Evolutionary conservation across 2,329 filamentous ascomycete genomes (phyloP).

Genomic region (Apiospora arundinis): DNA sequence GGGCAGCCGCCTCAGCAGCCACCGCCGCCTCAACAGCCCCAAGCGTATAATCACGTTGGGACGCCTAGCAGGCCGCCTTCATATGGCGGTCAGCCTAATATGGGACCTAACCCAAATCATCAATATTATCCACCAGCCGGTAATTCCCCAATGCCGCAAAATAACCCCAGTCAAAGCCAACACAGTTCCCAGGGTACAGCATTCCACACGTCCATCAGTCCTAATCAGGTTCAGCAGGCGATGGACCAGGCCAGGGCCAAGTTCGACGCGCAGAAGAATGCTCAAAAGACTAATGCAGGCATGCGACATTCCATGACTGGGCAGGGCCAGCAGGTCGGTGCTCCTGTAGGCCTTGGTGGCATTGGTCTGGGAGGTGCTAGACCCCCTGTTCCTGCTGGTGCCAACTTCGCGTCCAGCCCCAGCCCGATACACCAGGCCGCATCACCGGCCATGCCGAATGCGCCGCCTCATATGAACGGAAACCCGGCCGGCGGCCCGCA

Average conservation of each 20-base stretch:
- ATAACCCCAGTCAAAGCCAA: constrained; percentile 30
- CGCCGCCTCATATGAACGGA: constrained; percentile 34
- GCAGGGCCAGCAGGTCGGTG: constrained; percentile 34
- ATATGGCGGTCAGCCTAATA: constrained; percentile 36
- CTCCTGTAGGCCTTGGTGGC: constrained; percentile 40
- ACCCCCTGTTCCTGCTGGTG: constrained; percentile 31
- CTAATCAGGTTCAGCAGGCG: constrained; percentile 41
- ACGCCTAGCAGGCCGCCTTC: constrained; percentile 38
- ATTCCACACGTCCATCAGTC: constrained; percentile 40
- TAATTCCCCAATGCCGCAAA: constrained; percentile 35
- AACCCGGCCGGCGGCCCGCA: constrained; percentile 25
- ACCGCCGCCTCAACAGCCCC: constrained; percentile 36
- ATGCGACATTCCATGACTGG: constrained; percentile 33
- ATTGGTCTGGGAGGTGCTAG: constrained; percentile 38
- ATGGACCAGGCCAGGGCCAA: constrained; percentile 42
- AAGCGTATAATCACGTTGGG: constrained; percentile 36
- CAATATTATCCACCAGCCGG: constrained; percentile 36
- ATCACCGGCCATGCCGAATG: constrained; percentile 30
- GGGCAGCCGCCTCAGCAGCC: constrained; percentile 25
- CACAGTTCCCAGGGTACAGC: constrained; percentile 31
- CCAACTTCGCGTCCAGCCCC: constrained; percentile 35
- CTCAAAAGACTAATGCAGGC: constrained; percentile 36
- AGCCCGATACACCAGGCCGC: constrained; percentile 34
- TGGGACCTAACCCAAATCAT: constrained; percentile 33
- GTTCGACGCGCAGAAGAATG: constrained; percentile 38